Conservation (phyloP, 345 rosid species). For the Boechera stricta region DNA sequence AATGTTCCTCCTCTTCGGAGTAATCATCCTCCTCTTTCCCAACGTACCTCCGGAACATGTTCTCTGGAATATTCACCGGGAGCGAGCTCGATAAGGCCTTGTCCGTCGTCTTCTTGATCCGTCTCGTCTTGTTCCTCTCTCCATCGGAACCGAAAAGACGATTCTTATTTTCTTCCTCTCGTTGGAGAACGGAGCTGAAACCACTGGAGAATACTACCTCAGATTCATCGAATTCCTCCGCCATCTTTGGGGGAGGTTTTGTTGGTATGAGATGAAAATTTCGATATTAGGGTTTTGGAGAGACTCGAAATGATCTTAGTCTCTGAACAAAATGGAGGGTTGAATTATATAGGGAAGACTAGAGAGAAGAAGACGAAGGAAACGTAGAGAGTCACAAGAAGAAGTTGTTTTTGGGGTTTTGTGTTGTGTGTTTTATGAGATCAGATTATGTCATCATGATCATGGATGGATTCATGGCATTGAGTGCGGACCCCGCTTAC, state of each 20-base stretch:
- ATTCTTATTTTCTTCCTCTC: neutral
- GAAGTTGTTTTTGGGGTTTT: constrained; percentile 28
- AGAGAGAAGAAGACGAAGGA: constrained; percentile 28
- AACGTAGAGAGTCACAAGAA: constrained; percentile 39
- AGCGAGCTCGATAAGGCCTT: constrained; percentile 33
- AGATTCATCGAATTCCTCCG: constrained; percentile 57
- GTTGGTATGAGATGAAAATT: neutral
- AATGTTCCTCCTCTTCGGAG: constrained; percentile 25
- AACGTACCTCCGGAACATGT: constrained; percentile 9
- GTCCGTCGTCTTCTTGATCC: neutral
- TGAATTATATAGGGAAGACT: constrained; percentile 26
- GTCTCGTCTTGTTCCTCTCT: constrained; percentile 3
- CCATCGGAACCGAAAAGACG: neutral
- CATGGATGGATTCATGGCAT: constrained; percentile 28
- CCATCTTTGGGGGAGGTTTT: constrained; percentile 15
- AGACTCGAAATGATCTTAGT: neutral
- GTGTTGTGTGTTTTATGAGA: constrained; percentile 33
- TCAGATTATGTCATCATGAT: constrained; percentile 40
- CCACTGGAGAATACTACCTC: constrained; percentile 51
- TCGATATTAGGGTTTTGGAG: neutral
- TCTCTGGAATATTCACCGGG: constrained; percentile 45
- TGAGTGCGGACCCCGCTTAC: constrained; percentile 36
- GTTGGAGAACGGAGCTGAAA: neutral
- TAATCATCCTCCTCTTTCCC: neutral
- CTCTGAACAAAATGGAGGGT: neutral